Conservation (phyloP, 169 alveolate species). For the Cryptosporidium felis region DNA sequence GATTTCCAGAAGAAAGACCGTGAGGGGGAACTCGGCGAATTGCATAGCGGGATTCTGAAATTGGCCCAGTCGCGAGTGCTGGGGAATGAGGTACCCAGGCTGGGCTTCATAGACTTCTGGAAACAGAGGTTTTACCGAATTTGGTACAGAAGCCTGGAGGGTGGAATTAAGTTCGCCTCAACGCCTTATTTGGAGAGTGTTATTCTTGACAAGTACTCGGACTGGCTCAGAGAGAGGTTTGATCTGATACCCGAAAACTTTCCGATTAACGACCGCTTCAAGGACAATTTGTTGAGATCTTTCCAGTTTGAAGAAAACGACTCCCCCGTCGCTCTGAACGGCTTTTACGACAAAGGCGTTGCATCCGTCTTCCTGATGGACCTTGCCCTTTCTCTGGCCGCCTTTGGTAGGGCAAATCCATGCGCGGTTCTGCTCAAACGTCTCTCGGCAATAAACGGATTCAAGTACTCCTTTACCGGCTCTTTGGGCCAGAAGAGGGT, state of each 20-base stretch:
- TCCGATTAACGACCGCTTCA: conserved; percentile 51
- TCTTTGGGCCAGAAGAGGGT: conserved; percentile 84
- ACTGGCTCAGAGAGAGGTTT: conserved; percentile 28
- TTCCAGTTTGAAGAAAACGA: conserved; percentile 10
- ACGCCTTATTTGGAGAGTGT: conserved; percentile 43
- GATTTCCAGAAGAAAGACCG: not conserved
- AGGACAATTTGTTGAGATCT: conserved; percentile 19
- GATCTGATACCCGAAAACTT: conserved; percentile 3
- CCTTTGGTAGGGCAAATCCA: conserved; percentile 75
- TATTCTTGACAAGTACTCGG: conserved; percentile 23
- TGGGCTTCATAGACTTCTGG: conserved; percentile 45
- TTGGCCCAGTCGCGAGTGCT: not conserved
- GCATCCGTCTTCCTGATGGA: conserved; percentile 7
- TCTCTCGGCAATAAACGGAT: conserved; percentile 68
- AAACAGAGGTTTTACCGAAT: conserved; percentile 50
- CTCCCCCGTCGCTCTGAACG: not conserved
- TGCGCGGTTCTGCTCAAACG: conserved; percentile 75
- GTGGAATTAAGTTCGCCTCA: conserved; percentile 54
- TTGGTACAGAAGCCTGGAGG: conserved; percentile 67
- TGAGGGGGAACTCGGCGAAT: not conserved
- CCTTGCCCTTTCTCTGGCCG: conserved; percentile 30
- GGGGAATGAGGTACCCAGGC: not conserved
- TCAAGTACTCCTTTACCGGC: conserved; percentile 80
- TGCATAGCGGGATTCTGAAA: not conserved
- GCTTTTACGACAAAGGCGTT: not conserved